A percentile compares a stretch with the other conserved stretches of the same genome.
Evolutionary conservation across 345 rosid genomes (phyloP).

Genomic region (Hibiscus mutabilis): DNA sequence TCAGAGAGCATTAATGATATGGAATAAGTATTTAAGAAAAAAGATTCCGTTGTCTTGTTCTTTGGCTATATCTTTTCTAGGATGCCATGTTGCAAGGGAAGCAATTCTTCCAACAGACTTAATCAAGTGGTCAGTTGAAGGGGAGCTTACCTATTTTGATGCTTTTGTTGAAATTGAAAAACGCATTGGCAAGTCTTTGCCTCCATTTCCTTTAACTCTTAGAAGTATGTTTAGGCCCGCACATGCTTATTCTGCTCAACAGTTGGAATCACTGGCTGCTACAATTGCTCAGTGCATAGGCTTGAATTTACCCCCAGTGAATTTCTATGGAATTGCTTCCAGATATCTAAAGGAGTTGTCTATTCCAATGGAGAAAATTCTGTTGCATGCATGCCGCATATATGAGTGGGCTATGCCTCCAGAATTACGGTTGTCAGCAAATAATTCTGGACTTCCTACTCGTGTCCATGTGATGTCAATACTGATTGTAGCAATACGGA

Average conservation of each 20-base stretch:
- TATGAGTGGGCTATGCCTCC: too few species aligned
- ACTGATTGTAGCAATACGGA: slow-evolving; percentile 28
- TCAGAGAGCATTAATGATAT: slow-evolving; percentile 38
- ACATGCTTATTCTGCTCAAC: slow-evolving; percentile 41
- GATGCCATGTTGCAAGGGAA: too few species aligned
- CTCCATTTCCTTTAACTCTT: slow-evolving; percentile 34
- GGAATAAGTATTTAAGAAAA: background rate
- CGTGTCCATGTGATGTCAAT: slow-evolving; percentile 46
- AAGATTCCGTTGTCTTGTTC: slow-evolving; percentile 46
- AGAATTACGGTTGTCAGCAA: slow-evolving; percentile 55
- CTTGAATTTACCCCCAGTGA: slow-evolving; percentile 60
- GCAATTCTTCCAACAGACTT: slow-evolving; percentile 49
- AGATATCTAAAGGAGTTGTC: slow-evolving; percentile 48
- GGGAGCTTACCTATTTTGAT: too few species aligned
- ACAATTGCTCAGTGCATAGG: slow-evolving; percentile 57
- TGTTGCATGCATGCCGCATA: slow-evolving; percentile 40
- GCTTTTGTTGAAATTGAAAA: slow-evolving; percentile 15
- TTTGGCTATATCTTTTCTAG: slow-evolving; percentile 49
- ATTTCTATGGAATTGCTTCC: slow-evolving; percentile 55
- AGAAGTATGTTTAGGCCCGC: slow-evolving; percentile 60
- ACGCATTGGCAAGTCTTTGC: slow-evolving; percentile 19
- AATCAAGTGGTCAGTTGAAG: slow-evolving; percentile 14
- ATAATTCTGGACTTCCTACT: slow-evolving; percentile 49
- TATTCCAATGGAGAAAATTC: slow-evolving; percentile 48
- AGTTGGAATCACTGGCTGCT: slow-evolving; percentile 55